A percentile compares a stretch with the other conserved stretches of the same genome.
Conservation (phyloP, 257 asterid genomes). For the Solanum lycopersicoides region DNA sequence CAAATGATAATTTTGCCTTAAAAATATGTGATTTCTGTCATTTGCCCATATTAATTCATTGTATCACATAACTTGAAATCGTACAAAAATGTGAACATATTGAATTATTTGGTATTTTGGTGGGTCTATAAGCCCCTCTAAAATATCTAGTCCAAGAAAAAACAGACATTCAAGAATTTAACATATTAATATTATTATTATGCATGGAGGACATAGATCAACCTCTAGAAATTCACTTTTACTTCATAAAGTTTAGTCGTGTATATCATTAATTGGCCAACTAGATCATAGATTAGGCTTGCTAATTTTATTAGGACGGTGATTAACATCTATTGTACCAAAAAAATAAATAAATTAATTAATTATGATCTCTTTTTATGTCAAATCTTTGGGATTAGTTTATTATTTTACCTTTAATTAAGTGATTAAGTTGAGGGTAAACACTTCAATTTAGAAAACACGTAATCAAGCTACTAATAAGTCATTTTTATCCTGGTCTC, state of each 20-base stretch:
- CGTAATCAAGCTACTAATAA: not conserved
- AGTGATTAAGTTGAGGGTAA: not conserved
- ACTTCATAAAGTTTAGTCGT: not conserved
- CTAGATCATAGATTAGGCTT: not conserved
- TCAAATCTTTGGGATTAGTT: not conserved
- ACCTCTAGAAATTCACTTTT: not conserved
- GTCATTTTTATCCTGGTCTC: not conserved
- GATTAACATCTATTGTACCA: not conserved
- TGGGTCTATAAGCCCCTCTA: not conserved
- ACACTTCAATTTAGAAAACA: not conserved
- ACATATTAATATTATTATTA: not conserved
- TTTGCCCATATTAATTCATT: no score
- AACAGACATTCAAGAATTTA: slow-evolving; percentile 2
- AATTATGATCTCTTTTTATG: not conserved
- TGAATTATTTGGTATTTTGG: no score
- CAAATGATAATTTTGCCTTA: no score
- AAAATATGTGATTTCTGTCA: no score
- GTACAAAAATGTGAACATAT: not conserved
- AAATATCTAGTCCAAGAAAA: not conserved
- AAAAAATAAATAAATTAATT: not conserved
- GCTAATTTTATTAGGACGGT: slow-evolving; percentile 1
- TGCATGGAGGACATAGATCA: not conserved
- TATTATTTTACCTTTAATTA: no score
- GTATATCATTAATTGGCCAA: not conserved
- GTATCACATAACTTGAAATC: not conserved